Evolutionary conservation across 495 filamentous ascomycete genomes (phyloP), one percentile per base, ranked within the genome.

Genomic region (Talaromyces ruber): DNA sequence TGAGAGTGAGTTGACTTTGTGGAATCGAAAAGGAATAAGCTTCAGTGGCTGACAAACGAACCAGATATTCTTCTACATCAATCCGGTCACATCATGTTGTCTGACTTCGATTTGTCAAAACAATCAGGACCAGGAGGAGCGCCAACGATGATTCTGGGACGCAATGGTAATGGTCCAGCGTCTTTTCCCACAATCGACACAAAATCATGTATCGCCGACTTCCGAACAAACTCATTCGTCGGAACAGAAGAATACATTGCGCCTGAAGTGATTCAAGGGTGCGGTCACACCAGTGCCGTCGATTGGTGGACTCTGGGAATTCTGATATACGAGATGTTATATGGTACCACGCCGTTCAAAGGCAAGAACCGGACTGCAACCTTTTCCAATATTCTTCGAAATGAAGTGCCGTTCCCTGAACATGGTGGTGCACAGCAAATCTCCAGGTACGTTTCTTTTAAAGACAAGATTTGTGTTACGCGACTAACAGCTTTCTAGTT

Each of bases 241-340:
- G 94, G 94, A 21, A 98, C 94, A 2, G 94, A 98, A 69, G 94
- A 98, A 72, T 98, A 98, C 68, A 98, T 98, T 67, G 94, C 94
- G 0, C 94, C 94, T 6, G 94, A 98, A 72, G 94, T 98, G 50
- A 98, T 98, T 70, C 98, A 97, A 73, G 94, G 94, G 12, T 97
- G 93, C 72, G 94, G 94, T 21, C 94, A 98, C 71, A 98, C 94
- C 6, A 97, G 92, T 66, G 94, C 94, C 4, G 94, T 98, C 2
- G 94, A 98, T 73, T 98, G 94, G 94, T 98, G 94, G 94, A 98
- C 94, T 2, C 77, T 98, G 9, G 94, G 94, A 21, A 98, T 98
- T 60, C 74, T 98, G 67, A 90, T 98, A 61, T 98, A 97, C 66
- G 94, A 98, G 73, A 98, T 98, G 94, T 79, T 98, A n/a, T 98